These are phyloP conservation scores for Penicillium sp. DNA, from an alignment of 2,329 filamentous ascomycete species.

Conservation along the genomic window DNA sequence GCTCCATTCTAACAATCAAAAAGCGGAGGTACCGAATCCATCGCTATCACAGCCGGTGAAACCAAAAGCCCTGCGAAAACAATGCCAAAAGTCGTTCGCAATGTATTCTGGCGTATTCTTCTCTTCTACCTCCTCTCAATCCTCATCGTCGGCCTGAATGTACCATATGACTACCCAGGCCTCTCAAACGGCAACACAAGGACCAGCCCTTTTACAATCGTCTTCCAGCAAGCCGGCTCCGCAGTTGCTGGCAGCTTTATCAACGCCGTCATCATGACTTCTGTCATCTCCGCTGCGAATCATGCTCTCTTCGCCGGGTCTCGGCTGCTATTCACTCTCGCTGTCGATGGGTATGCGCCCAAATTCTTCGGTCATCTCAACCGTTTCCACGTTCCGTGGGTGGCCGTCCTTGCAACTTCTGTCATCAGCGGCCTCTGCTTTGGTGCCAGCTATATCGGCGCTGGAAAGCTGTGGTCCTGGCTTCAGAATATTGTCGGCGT, in stretches of 20 bases:
- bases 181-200: constrained; percentile 45
- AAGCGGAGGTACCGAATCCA: constrained; percentile 60
- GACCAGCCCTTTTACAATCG: constrained; percentile 59
- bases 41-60: constrained; percentile 65
- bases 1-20: neutral
- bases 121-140: constrained; percentile 55
- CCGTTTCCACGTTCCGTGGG: constrained; percentile 52
- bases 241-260: constrained; percentile 57
- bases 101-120: constrained; percentile 63
- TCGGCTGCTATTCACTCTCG: constrained; percentile 57
- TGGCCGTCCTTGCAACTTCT: constrained; percentile 55
- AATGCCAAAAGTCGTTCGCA: constrained; percentile 62
- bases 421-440: constrained; percentile 60
- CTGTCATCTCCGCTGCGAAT: constrained; percentile 58
- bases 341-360: constrained; percentile 57
- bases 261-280: constrained; percentile 61
- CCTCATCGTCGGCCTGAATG: constrained; percentile 57
- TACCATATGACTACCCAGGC: constrained; percentile 55
- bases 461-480: constrained; percentile 65
- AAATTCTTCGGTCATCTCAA: constrained; percentile 52
- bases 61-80: constrained; percentile 61
- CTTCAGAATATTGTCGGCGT: constrained; percentile 67
- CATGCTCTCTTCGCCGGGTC: constrained; percentile 59
- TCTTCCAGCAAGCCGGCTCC: constrained; percentile 59
- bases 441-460: constrained; percentile 63